phyloP scores from a whole-genome alignment of 352 stramenopile species.

The Thalassiosira hispida region DNA sequence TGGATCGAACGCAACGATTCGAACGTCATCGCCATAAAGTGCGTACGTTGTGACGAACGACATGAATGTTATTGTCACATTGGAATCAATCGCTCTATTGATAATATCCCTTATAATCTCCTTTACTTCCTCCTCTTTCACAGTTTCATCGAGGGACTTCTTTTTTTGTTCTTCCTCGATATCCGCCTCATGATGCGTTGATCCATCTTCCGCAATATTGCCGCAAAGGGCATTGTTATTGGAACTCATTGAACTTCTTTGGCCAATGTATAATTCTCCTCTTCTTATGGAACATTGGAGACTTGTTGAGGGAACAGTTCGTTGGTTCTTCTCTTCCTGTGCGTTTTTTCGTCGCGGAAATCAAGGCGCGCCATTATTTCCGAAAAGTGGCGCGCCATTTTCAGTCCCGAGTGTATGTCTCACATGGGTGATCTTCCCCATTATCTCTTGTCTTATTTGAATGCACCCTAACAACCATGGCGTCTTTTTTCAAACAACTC shows the following conservation, averaged over 20 bases:
- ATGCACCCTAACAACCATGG: constrained; percentile 19
- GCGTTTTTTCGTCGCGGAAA: too few relatives aligned
- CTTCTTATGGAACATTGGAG: too few relatives aligned
- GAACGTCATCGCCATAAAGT: constrained; percentile 91
- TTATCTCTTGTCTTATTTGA: not conserved
- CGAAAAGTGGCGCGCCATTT: too few relatives aligned
- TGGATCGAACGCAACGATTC: constrained; percentile 86
- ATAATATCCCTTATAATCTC: not conserved
- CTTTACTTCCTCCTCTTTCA: not conserved
- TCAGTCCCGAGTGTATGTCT: too few relatives aligned
- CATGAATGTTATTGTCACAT: constrained; percentile 87
- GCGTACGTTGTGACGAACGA: constrained; percentile 91
- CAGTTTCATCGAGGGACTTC: constrained; percentile 9
- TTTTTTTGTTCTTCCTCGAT: constrained; percentile 1
- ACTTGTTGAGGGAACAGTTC: too few relatives aligned
- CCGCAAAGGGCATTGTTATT: too few relatives aligned
- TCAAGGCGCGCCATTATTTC: too few relatives aligned
- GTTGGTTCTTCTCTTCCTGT: too few relatives aligned
- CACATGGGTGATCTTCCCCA: not conserved
- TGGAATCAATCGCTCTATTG: constrained; percentile 85
- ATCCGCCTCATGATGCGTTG: constrained; percentile 3
- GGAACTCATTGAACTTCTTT: too few relatives aligned
- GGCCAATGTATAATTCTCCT: too few relatives aligned
- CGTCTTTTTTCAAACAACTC: constrained; percentile 46
- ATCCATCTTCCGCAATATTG: constrained; percentile 1